Base-by-base conservation (phyloP, 164 flowering plant genomes). In the Brasenia schreberi region DNA sequence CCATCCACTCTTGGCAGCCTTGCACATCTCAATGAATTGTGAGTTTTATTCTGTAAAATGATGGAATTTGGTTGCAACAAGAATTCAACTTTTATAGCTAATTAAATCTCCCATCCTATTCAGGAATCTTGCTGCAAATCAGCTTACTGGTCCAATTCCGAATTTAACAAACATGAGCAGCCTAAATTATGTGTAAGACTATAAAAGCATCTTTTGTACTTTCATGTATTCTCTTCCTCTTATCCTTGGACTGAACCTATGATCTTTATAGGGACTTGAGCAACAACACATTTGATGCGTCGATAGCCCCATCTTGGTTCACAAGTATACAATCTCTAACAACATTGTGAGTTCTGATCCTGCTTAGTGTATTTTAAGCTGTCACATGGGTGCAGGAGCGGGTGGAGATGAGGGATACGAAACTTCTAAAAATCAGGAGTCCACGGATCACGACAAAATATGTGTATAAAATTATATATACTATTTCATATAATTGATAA, bases 251-350 rank as follows among this genome's bases (percentile, higher is more conserved):
- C 39, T 9, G 56, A 9, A 3, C 56, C 16, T 14, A 14, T 49
- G 12, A 9, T 49, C 56, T 49, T 49, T 49, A 49, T 14, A 95
- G 97, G 76, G 99, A 95, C 80, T 76, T 95, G 67, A 90, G 99
- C 78, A 85, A 85, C 81, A 92, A 95, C 70, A 73, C 80, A 14
- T 95, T 95, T 72, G 82, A 71, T 42, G 59, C 75, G 68, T 79
- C 97, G 23, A 80, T 70, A 64, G 85, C 88, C 74, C 99, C 99
- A 7, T 64, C 60, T 43, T 95, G 99, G 99, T 85, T 95, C 76
- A 81, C 96, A 61, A 87, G 83, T 43, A 65, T 87, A 75, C 65
- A 72, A 42, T 81, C 97, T 23, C 88, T 95, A 19, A 95, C 92
- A 60, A 92, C 97, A 43, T 61, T 95, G 97, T 95, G 75, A 84